Conservation (phyloP, 2,329 filamentous ascomycete species). For the Dothistroma septosporum region DNA sequence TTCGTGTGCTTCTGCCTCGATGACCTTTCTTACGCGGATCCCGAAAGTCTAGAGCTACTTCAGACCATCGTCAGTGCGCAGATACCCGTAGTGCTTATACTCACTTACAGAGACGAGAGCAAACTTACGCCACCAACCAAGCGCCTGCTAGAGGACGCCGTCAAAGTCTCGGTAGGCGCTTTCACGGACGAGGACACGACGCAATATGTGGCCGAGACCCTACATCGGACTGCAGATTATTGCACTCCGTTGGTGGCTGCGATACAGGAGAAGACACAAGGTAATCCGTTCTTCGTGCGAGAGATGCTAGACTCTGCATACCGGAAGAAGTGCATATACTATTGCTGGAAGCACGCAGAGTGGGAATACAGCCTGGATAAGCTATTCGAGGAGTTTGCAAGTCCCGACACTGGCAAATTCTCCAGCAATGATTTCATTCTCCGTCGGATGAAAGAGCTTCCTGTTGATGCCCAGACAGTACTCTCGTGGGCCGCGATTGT, state of each 20-base stretch:
- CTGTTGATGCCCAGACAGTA: slow-evolving; percentile 68
- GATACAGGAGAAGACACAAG: slow-evolving; percentile 79
- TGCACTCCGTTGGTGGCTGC: slow-evolving; percentile 75
- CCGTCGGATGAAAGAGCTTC: slow-evolving; percentile 71
- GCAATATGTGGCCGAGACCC: slow-evolving; percentile 74
- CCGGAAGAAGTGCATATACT: slow-evolving; percentile 83
- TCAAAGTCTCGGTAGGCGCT: slow-evolving; percentile 66
- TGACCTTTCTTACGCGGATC: slow-evolving; percentile 85
- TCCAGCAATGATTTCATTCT: slow-evolving; percentile 80
- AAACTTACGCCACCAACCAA: slow-evolving; percentile 36
- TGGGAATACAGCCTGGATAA: slow-evolving; percentile 86
- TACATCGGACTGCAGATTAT: slow-evolving; percentile 61
- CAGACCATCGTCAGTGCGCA: slow-evolving; percentile 72
- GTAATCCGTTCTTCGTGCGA: slow-evolving; percentile 90
- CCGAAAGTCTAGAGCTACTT: slow-evolving; percentile 79
- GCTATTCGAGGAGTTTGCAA: slow-evolving; percentile 79
- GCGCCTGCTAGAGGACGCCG: slow-evolving; percentile 46
- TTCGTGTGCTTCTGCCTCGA: slow-evolving; percentile 86
- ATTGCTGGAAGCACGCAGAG: slow-evolving; percentile 74
- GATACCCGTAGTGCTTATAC: slow-evolving; percentile 75
- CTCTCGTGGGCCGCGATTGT: slow-evolving; percentile 82
- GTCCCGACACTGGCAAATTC: slow-evolving; percentile 71
- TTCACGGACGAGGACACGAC: slow-evolving; percentile 76
- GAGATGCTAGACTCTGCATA: slow-evolving; percentile 88
- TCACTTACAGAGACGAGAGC: slow-evolving; percentile 56